Base-by-base conservation (phyloP, 257 asterid species). In the Solanum pimpinellifolium region DNA sequence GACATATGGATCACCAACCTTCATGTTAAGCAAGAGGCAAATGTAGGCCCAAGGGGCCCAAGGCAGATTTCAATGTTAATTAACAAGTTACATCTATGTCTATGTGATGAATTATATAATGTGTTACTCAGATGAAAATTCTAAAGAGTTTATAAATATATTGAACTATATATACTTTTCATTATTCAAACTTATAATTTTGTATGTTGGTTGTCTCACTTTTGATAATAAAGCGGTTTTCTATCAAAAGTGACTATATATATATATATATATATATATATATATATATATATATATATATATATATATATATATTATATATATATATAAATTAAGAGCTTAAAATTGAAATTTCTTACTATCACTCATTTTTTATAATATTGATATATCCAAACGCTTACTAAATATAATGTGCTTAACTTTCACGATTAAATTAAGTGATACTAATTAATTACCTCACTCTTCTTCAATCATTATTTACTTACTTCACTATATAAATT, bases 171-270 rank as follows among this genome's bases (percentile, higher is more conserved):
- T 52, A 16, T 37, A 37, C 7, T 37, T 1, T 52, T 52, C 4
- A 1, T 52, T 7, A 52, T 52, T 52, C 62, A 18, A 52, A 52
- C 11, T 52, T 18, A 52, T 18, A 18, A 18, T 18, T 52, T 18
- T 52, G 16, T 10, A 4, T 2, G 3, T 15, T 2, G 5, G 0
- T 7, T 16, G 3, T 70, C 0, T 1, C 7, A 31, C 18, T 25
- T n/a, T 65, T 1, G 33, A 13, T 18, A 3, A 0, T 11, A 12
- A 11, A n/a, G 1, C 3, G 3, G 0, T 62, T 62, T 4, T 6
- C 33, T 65, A 65, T 0, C 33, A 60, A 23, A 60, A 29, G 69
- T 13, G 1, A 65, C 18, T 65, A 4, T 7, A 4, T n/a, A 65
- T 65, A n/a, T n/a, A 65, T 25, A 25, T 25, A 25, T 25, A 25